Evolutionary conservation across 352 stramenopile genomes (phyloP), one percentile per base, ranked within the genome.

Genomic region (Hyaloperonospora brassicae): DNA sequence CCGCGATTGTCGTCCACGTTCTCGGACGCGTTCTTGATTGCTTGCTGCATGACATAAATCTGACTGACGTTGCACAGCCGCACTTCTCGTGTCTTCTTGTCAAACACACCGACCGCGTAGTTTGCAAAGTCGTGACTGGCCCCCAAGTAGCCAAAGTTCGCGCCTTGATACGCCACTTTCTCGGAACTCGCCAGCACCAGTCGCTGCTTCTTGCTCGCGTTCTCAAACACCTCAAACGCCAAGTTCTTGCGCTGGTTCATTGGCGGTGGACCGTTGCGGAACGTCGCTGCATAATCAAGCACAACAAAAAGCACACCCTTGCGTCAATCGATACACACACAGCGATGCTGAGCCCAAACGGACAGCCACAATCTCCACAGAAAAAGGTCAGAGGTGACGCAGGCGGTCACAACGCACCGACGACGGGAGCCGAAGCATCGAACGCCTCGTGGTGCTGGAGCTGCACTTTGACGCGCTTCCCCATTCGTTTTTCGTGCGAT

Each of bases 41-140:
- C 81, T 55, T 93, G 82, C 52, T 93, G 82, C 79, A 93, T 86
- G 46, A 93, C 79, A 66, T 93, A 93, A 51, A 93, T 61, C 70
- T 93, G 82, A 35, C 72, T 58, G 22, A 93, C 73, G 64, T 90
- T 88, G 69, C 71, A 87, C 27, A 93, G 53, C 25, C 79, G 76
- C 40, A 93, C 82, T 34, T 84, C 72, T 45, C 76, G 71, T 12
- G 73, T 86, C 53, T 71, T 74, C 65, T 83, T 87, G 62, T 93
- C 82, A 41, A 78, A 89, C 13, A 93, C 67, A 31, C 82, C 82
- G 9, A 93, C 69, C 1, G 72, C 82, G 50, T 93, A 90, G 61
- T 62, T 84, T 38, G 79, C 62, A 46, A 68, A 80, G 60, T 93
- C 82, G 55, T 89, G 82, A 30, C 66, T 72, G 6, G 79, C 60